These are phyloP conservation scores for Lasiodiplodia sp. DNA, from an alignment of 2,329 filamentous ascomycete species.

Conservation along the genomic window DNA sequence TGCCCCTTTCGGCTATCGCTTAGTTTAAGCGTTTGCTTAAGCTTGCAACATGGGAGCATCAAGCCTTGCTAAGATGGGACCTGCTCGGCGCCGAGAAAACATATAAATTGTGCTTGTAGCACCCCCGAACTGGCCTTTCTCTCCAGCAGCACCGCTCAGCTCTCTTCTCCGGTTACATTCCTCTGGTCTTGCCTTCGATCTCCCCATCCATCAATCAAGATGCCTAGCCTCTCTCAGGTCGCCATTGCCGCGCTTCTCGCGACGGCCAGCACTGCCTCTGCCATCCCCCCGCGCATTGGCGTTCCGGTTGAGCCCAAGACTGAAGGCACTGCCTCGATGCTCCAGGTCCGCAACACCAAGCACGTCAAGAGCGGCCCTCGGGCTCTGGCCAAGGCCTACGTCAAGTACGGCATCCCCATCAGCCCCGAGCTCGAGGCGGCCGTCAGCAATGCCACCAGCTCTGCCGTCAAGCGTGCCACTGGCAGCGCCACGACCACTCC, in stretches of 20 bases:
- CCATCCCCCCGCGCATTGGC: conserved; percentile 13
- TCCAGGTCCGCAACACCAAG: conserved; percentile 41
- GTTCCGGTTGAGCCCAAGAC: not conserved
- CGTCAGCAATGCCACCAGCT: conserved; percentile 34
- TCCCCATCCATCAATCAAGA: not conserved
- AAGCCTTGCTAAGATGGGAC: conserved; percentile 17
- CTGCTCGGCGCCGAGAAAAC: conserved; percentile 10
- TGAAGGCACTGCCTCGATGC: conserved; percentile 29
- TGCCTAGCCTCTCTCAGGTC: conserved; percentile 1
- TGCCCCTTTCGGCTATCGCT: not conserved
- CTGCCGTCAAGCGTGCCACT: conserved; percentile 34
- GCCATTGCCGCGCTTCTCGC: conserved; percentile 12
- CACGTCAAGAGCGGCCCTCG: conserved; percentile 48
- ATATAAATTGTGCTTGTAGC: conserved; percentile 5
- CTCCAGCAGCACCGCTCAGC: conserved; percentile 14
- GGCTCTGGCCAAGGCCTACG: conserved; percentile 49
- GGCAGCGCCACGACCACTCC: conserved; percentile 37
- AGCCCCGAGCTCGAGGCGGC: conserved; percentile 40
- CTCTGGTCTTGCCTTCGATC: not conserved
- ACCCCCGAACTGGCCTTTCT: not conserved
- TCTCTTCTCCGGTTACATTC: not conserved
- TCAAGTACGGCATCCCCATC: conserved; percentile 46
- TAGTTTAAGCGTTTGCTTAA: conserved; percentile 17
- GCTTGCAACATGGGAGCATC: conserved; percentile 2
- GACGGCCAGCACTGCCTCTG: conserved; percentile 7